phyloP scores from a whole-genome alignment of 495 filamentous ascomycete genomes.

The Penicillium silybi region DNA sequence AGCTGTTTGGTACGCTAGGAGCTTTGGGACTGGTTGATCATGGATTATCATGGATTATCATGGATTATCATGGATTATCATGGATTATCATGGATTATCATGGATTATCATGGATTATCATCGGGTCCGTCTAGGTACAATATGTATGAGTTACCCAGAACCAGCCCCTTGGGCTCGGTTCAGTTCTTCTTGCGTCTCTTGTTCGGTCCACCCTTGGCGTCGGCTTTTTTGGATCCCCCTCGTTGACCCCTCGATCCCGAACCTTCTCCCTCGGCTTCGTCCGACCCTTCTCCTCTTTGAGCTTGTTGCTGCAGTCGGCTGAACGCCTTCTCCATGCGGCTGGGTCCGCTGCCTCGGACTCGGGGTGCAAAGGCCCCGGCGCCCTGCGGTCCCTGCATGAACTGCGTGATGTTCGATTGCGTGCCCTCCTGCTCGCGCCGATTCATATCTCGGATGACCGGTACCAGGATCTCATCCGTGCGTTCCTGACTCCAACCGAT shows the following conservation, averaged over 20 bases:
- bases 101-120: background rate
- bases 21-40: background rate
- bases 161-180: background rate
- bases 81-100: background rate
- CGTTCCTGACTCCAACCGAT: conserved; percentile 88
- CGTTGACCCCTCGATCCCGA: background rate
- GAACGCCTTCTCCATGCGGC: conserved; percentile 79
- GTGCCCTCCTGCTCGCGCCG: conserved; percentile 79
- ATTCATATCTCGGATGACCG: conserved; percentile 94
- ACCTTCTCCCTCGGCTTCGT: background rate
- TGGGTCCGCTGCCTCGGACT: conserved; percentile 55
- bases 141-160: background rate
- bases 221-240: background rate
- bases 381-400: conserved; percentile 64
- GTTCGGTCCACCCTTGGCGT: background rate
- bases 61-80: background rate
- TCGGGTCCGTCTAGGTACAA: background rate
- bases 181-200: background rate
- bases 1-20: background rate
- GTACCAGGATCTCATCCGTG: conserved; percentile 91
- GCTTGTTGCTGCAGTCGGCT: conserved; percentile 59
- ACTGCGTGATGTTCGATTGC: conserved; percentile 93
- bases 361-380: conserved; percentile 76
- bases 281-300: conserved; percentile 17
- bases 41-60: background rate